A percentile compares a stretch with the other conserved stretches of the same genome.
Conservation (phyloP, 305 asterid genomes). For the Ajuga reptans region DNA sequence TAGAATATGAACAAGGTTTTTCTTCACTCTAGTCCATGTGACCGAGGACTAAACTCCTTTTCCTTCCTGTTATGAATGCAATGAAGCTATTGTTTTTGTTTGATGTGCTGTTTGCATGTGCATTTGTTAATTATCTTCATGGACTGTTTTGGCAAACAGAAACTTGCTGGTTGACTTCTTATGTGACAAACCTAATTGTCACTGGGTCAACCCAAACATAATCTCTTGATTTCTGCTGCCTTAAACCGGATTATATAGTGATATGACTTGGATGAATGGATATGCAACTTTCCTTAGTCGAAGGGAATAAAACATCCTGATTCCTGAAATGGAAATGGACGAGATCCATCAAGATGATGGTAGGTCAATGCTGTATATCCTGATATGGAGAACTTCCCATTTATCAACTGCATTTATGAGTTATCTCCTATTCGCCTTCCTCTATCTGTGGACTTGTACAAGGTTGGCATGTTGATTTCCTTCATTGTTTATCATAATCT, state of each 20-base stretch:
- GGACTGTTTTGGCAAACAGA: background rate
- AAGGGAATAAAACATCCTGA: background rate
- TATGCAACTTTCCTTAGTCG: background rate
- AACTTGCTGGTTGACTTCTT: slow-evolving; percentile 11
- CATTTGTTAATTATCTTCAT: slow-evolving; percentile 1
- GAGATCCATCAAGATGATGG: slow-evolving; percentile 12
- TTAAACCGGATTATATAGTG: background rate
- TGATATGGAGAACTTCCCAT: background rate
- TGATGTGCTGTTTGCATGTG: background rate
- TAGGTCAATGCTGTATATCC: background rate
- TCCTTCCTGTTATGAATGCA: background rate
- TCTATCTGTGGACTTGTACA: slow-evolving; percentile 1
- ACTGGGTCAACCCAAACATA: background rate
- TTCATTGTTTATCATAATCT: background rate
- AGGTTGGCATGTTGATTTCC: background rate
- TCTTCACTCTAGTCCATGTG: slow-evolving; percentile 5
- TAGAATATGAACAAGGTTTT: slow-evolving; percentile 89
- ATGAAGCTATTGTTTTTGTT: background rate
- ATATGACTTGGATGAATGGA: slow-evolving; percentile 10
- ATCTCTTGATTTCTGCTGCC: background rate
- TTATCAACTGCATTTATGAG: background rate
- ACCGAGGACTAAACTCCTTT: background rate
- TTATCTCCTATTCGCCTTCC: slow-evolving; percentile 10
- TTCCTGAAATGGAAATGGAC: background rate
- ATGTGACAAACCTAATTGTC: background rate